Evolutionary conservation across 352 stramenopile genomes (phyloP).

Genomic region (Paralagenidium karlingii): DNA sequence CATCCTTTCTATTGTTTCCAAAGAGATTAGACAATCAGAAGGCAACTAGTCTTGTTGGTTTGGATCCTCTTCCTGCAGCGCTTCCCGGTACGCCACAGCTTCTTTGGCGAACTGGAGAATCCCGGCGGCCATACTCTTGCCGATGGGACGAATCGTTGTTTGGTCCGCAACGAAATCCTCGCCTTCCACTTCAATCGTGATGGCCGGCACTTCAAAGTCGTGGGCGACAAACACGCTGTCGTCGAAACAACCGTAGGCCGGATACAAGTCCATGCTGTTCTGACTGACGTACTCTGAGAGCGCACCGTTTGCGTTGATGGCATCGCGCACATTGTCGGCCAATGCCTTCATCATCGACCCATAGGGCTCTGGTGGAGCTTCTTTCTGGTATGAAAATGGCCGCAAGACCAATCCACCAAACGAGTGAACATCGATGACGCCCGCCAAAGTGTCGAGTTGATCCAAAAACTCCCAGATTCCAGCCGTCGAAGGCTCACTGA

Average conservation of each 20-base stretch:
- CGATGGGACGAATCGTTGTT: slow-evolving; percentile 12
- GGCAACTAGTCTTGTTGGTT: too few relatives aligned
- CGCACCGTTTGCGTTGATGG: too few relatives aligned
- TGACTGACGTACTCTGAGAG: slow-evolving; percentile 14
- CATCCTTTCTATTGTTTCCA: too few relatives aligned
- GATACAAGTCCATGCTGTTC: slow-evolving; percentile 11
- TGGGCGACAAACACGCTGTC: slow-evolving; percentile 19
- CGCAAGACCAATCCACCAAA: slow-evolving; percentile 14
- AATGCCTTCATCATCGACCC: slow-evolving; percentile 13
- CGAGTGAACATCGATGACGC: slow-evolving; percentile 14
- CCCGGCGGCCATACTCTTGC: slow-evolving; percentile 11
- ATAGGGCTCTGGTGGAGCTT: slow-evolving; percentile 8
- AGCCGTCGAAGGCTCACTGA: slow-evolving; percentile 14
- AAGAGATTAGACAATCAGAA: too few relatives aligned
- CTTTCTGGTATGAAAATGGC: slow-evolving; percentile 12
- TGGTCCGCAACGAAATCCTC: slow-evolving; percentile 7
- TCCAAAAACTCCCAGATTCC: slow-evolving; percentile 17
- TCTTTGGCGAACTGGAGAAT: slow-evolving; percentile 11
- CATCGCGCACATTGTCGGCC: slow-evolving; percentile 11
- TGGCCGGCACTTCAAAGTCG: slow-evolving; percentile 13
- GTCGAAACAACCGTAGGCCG: slow-evolving; percentile 17
- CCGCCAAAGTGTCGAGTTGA: slow-evolving; percentile 10
- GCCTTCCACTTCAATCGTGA: slow-evolving; percentile 19
- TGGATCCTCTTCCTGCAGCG: too few relatives aligned
- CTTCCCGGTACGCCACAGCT: slow-evolving; percentile 9